Base-by-base conservation (phyloP, 108 stramenopile species). In the Cyclotella sp. region DNA sequence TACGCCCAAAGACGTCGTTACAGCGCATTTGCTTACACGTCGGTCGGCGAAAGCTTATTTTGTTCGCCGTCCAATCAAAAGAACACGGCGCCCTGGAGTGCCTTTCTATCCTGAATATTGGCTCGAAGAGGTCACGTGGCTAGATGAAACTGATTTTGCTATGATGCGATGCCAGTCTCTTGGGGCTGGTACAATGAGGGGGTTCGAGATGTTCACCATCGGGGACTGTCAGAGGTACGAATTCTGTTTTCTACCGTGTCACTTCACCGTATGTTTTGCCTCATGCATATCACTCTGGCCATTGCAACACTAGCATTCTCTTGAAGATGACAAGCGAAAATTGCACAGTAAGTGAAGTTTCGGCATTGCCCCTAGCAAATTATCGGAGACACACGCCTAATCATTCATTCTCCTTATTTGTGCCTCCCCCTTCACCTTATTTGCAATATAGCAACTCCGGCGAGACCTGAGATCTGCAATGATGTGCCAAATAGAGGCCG, bases 171-270 rank as follows among this genome's bases (percentile, higher is more conserved):
- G 94, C 44, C 89, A 88, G 69, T 91, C 91, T n/a, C 73, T 93
- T 26, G 92, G 90, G 26, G 82, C 89, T 65, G 89, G 91, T 42
- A 83, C 72, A 34, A 78, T 95, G 86, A 82, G 89, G 75, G 94
- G 94, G 14, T 89, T 87, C 64, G 94, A 93, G 74, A 93, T 95
- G 88, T 95, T 95, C 64, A 93, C 94, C 30, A 91, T 91, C 64
- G 94, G 94, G 21, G 94, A 95, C 63, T 95, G 94, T 68, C 94
- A 95, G 61, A 95, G 55, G 55, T 57, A 21, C 3, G 47, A 16
- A 49, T 49, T 3, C 15, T 49, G 47, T n/a, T n/a, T n/a, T 49
- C 18, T n/a, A n/a, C 15, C 15, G n/a, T 9, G 3, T 16, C n/a
- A 7, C 3, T 49, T 49, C 47, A 49, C 47, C 18, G 2, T 3